Base-by-base conservation (phyloP, 495 filamentous ascomycete species). In the Tuber borchii region DNA sequence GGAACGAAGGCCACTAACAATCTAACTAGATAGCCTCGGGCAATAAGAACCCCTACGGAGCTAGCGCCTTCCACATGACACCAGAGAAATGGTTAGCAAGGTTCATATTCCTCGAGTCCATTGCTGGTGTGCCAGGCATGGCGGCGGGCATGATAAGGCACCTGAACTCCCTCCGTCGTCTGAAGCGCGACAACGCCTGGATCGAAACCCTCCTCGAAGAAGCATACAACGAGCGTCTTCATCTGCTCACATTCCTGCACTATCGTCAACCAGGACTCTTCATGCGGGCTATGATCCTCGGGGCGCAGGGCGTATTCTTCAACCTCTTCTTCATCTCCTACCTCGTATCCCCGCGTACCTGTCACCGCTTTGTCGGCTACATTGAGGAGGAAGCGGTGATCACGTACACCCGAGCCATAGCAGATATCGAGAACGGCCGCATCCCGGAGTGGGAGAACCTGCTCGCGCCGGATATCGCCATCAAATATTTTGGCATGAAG, bases 121-220 rank as follows among this genome's bases (percentile, higher is more conserved):
- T 99, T 44, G 95, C 95, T 16, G 95, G 81, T 44, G 95, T 99
- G 0, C 96, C 96, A 0, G 96, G 96, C 0, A 98, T 98, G 93
- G 96, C 98, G 8, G 95, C 90, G 0, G 95, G 94, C 14, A 97
- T 97, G 91, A 85, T 98, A 19, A 87, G 95, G 31, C 95, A 99
- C 84, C 85, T 99, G 10, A 89, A 91, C 81, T 93, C 90, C 78
- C 85, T 99, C 75, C 87, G 95, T 69, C 87, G 90, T 10, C 90
- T 99, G 86, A 93, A 93, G 85, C 85, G 95, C 45, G 95, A 99
- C 83, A 97, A 97, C 78, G 95, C 96, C 83, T 98, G 95, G 95
- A 98, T 99, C 78, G 95, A 97, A 83, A 97, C 93, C 0, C 87
- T 98, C 0, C 88, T 98, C 4, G 95, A 97, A 84, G 95, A 99